These are phyloP conservation scores for Fusarium sp. DNA, from an alignment of 2,329 filamentous ascomycete genomes.

Conservation along the genomic window DNA sequence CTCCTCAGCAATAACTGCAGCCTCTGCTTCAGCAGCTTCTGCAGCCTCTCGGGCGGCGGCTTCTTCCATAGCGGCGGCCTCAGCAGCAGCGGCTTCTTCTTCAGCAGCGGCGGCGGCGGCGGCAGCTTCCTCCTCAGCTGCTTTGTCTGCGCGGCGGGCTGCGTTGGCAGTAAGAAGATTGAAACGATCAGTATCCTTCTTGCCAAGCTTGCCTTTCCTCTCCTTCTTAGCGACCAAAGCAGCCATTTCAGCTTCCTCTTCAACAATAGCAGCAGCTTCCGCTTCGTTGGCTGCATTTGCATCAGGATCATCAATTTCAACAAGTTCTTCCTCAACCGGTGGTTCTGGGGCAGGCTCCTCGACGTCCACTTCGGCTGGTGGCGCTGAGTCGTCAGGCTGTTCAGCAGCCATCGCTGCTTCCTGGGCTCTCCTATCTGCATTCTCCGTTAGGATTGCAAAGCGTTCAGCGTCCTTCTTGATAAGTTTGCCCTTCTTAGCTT, in stretches of 20 bases:
- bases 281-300: slow-evolving; percentile 13
- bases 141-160: slow-evolving; percentile 43
- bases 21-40: slow-evolving; percentile 37
- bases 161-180: slow-evolving; percentile 51
- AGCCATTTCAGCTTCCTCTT: slow-evolving; percentile 52
- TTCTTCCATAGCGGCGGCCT: slow-evolving; percentile 24
- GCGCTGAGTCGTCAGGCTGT: slow-evolving; percentile 36
- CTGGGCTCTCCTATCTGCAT: slow-evolving; percentile 29
- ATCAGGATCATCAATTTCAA: slow-evolving; percentile 11
- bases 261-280: slow-evolving; percentile 23
- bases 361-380: slow-evolving; percentile 9
- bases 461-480: slow-evolving; percentile 32
- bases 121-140: slow-evolving; percentile 33
- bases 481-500: slow-evolving; percentile 34
- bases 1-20: slow-evolving; percentile 35
- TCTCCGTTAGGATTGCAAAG: slow-evolving; percentile 28
- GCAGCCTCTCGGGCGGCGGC: slow-evolving; percentile 29
- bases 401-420: slow-evolving; percentile 37
- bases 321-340: slow-evolving; percentile 10
- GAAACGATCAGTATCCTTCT: slow-evolving; percentile 59
- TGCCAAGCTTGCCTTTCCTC: slow-evolving; percentile 55
- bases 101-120: slow-evolving; percentile 29
- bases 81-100: slow-evolving; percentile 27
- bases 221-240: slow-evolving; percentile 59
- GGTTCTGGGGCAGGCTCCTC: slow-evolving; percentile 27